A percentile compares a stretch with the other conserved stretches of the same genome.
phyloP scores from a whole-genome alignment of 148 eudicot genomes.

The Rhododendron williamsianum region DNA sequence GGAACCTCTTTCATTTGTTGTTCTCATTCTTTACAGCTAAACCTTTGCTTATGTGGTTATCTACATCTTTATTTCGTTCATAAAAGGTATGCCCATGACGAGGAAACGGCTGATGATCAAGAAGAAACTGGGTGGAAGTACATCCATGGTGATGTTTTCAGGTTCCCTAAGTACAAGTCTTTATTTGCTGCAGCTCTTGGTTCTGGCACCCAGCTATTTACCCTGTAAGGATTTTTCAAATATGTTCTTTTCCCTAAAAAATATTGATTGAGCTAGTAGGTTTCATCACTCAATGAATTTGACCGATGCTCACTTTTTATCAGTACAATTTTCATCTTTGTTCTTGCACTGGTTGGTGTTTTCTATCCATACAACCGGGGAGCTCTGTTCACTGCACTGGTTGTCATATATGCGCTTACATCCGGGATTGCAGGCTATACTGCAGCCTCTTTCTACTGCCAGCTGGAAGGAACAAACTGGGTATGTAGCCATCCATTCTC shows the following conservation, averaged over 20 bases:
- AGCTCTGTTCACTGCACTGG: constrained; percentile 49
- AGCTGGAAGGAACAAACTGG: constrained; percentile 52
- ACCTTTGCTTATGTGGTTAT: not conserved
- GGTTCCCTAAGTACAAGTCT: constrained; percentile 66
- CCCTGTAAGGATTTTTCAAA: constrained; percentile 43
- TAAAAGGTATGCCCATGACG: constrained; percentile 68
- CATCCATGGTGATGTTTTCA: constrained; percentile 76
- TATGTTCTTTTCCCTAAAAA: not conserved
- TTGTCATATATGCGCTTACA: constrained; percentile 49
- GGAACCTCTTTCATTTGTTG: constrained; percentile 13
- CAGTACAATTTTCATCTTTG: constrained; percentile 38
- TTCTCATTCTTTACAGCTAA: not conserved
- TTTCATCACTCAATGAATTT: not conserved
- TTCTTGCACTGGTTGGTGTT: constrained; percentile 46
- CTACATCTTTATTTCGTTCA: not conserved
- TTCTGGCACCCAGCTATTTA: constrained; percentile 68
- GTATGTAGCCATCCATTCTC: constrained; percentile 18
- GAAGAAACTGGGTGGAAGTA: constrained; percentile 87
- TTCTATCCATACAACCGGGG: constrained; percentile 56
- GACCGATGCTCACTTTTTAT: not conserved
- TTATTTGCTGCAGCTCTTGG: constrained; percentile 71
- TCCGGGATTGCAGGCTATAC: constrained; percentile 54
- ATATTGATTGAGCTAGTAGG: not conserved
- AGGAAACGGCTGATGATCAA: constrained; percentile 75
- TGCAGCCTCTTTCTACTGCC: constrained; percentile 44